Percentiles rank a stretch among this genome's conserved stretches.
These are phyloP conservation scores for Monosporascus sp. DNA, from an alignment of 2,329 filamentous ascomycete genomes.

Conservation along the genomic window DNA sequence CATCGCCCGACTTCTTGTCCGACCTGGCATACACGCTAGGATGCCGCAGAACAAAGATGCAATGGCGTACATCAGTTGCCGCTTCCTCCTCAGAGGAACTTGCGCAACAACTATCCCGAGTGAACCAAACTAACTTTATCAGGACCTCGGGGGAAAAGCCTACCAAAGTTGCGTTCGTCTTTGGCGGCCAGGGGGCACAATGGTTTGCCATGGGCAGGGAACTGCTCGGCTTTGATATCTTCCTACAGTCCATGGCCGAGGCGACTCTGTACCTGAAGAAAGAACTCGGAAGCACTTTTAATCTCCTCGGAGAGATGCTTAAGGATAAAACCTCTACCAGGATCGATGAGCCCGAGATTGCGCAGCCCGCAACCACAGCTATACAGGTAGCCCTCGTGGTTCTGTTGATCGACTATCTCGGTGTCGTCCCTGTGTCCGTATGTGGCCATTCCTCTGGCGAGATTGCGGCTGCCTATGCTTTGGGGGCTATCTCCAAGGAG, in stretches of 20 bases:
- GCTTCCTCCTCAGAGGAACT: slow-evolving; percentile 31
- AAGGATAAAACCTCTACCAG: slow-evolving; percentile 16
- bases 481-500: slow-evolving; percentile 16
- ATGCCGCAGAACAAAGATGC: slow-evolving; percentile 37
- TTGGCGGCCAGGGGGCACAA: slow-evolving; percentile 32
- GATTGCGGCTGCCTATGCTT: slow-evolving; percentile 27
- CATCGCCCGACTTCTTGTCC: slow-evolving; percentile 20
- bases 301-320: slow-evolving; percentile 29
- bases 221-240: slow-evolving; percentile 24
- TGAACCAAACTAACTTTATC: slow-evolving; percentile 3
- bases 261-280: slow-evolving; percentile 23
- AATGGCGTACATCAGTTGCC: slow-evolving; percentile 36
- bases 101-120: slow-evolving; percentile 7
- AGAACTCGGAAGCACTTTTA: slow-evolving; percentile 16
- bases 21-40: slow-evolving; percentile 42
- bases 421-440: slow-evolving; percentile 17
- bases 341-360: slow-evolving; percentile 28
- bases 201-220: slow-evolving; percentile 33
- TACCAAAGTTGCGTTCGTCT: slow-evolving; percentile 21
- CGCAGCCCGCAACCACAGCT: slow-evolving; percentile 25
- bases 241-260: slow-evolving; percentile 20
- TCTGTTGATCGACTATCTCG: slow-evolving; percentile 17
- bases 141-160: slow-evolving; percentile 8
- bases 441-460: slow-evolving; percentile 31
- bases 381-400: slow-evolving; percentile 26